A percentile compares a stretch with the other conserved stretches of the same genome.
Evolutionary conservation across 805 yeast genomes (phyloP).

Genomic region (Metschnikowia lachancei): DNA sequence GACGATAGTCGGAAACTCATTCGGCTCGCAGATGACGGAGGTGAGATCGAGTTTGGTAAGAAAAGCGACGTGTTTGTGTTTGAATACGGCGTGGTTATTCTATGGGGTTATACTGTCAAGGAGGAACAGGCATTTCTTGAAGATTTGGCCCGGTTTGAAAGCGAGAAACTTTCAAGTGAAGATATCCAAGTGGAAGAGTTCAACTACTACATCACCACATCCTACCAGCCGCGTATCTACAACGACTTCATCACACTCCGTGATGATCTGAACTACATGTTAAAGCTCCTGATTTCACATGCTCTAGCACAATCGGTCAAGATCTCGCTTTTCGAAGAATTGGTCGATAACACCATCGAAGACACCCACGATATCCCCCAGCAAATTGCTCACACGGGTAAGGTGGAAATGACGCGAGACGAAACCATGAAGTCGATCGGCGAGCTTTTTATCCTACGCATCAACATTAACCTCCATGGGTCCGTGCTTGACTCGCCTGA

Average conservation of each 20-base stretch:
- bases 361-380: conserved; percentile 97
- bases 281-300: conserved; percentile 88
- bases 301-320: conserved; percentile 95
- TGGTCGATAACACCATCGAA: conserved; percentile 94
- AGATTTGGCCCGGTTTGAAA: conserved; percentile 87
- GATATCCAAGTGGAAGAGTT: conserved; percentile 94
- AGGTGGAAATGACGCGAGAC: conserved; percentile 88
- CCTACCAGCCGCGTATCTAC: conserved; percentile 92
- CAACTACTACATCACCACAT: conserved; percentile 88
- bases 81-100: conserved; percentile 94
- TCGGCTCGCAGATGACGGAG: conserved; percentile 89
- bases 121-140: conserved; percentile 81
- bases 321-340: conserved; percentile 90
- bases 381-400: conserved; percentile 91
- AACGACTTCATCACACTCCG: conserved; percentile 92
- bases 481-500: conserved; percentile 95
- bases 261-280: conserved; percentile 87
- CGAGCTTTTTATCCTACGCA: conserved; percentile 83
- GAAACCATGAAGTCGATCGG: conserved; percentile 98
- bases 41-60: conserved; percentile 85
- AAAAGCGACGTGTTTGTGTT: conserved; percentile 81
- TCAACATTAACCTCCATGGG: conserved; percentile 79
- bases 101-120: conserved; percentile 89
- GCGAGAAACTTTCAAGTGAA: conserved; percentile 84
- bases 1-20: conserved; percentile 46